Conservation (phyloP, 1,139 yeast genomes). For the Saccharomyces pastorianus region DNA sequence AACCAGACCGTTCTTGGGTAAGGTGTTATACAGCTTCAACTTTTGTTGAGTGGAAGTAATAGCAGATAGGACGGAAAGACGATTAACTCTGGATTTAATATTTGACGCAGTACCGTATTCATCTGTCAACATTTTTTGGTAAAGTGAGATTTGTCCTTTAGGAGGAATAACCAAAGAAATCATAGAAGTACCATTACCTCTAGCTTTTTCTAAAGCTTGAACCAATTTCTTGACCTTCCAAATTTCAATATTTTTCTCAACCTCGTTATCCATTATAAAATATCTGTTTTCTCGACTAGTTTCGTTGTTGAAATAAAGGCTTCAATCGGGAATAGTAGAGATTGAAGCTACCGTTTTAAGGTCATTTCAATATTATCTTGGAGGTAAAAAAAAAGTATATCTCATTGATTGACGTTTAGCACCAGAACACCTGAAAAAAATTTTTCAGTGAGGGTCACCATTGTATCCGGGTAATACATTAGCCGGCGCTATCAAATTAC, state of each 20-base stretch:
- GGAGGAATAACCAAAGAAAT: constrained; percentile 94
- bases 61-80: constrained; percentile 90
- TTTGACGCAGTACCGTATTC: constrained; percentile 98
- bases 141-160: constrained; percentile 81
- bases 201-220: constrained; percentile 77
- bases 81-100: constrained; percentile 92
- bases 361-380: background rate
- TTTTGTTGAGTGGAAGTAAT: constrained; percentile 97
- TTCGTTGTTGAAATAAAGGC: background rate
- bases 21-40: constrained; percentile 77
- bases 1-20: constrained; percentile 91
- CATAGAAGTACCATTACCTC: constrained; percentile 99
- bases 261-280: constrained; percentile 27
- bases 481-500: background rate
- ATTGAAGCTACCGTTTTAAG: background rate
- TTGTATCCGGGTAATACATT: background rate
- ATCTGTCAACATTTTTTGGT: constrained; percentile 88
- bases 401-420: background rate
- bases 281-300: background rate
- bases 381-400: background rate
- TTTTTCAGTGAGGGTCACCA: background rate
- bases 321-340: too few relatives aligned
- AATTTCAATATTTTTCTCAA: constrained; percentile 94
- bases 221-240: constrained; percentile 96
- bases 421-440: background rate